Base-by-base conservation (phyloP, 768 basidiomycete species). In the Lactarius hatsudake region DNA sequence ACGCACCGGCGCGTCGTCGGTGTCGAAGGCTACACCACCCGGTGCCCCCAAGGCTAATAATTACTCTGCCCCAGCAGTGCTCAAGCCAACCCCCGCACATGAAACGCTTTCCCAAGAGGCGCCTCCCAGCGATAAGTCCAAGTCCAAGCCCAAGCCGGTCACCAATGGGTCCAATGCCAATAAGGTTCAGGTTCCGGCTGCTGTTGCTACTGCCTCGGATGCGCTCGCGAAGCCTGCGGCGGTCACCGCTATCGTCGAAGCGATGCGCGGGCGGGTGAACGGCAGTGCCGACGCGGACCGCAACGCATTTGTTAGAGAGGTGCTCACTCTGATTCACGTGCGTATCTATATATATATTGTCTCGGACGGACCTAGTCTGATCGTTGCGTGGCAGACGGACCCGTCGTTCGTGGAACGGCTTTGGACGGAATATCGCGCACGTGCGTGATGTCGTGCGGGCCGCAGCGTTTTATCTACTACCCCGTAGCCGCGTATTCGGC, bases 401-500 rank as follows among this genome's bases (percentile, higher is more conserved):
- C 81, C 84, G 70, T 76, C 79, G 18, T 91, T 90, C 71, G 87
- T 87, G 66, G 87, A 91, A 69, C 76, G 78, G 45, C 79, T 89
- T 56, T 87, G 81, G 78, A 80, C 78, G 65, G 82, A 84, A 54
- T 89, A 88, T 74, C 62, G 57, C 53, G 51, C 61, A 38, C 58
- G 65, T 17, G 68, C 61, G 40, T 69, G 59, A 40, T 20, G 34
- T n/a, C 18, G 63, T 48, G 12, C 7, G 20, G 32, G 17, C 36
- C 23, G 13, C 26, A 53, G 51, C 51, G n/a, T 51, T 36, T 36
- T 36, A 13, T 36, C 12, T 36, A n/a, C 36, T 13, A 36, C 9
- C 28, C 36, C 36, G 36, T 12, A 36, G 36, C 36, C 36, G 36
- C 36, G 23, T 53, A 53, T 23, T 23, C 23, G 12, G 20, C 10